These are phyloP conservation scores for Apiotrichum domesticum DNA, from an alignment of 1,284 basidiomycete species.

Conservation along the genomic window DNA sequence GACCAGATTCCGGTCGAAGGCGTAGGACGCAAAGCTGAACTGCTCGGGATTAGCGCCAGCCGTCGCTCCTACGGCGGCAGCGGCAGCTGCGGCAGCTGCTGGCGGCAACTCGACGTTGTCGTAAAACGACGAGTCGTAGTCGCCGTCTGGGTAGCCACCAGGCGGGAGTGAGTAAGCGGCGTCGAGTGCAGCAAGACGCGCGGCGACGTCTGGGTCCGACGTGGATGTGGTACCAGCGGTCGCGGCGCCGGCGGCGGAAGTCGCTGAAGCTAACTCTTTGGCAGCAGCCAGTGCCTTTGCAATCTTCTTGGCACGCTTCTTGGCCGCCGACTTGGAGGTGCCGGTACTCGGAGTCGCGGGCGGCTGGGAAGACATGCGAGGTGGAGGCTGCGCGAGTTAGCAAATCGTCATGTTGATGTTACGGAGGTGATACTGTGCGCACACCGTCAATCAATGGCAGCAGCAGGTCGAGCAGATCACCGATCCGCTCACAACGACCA, in stretches of 20 bases:
- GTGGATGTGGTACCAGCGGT: background rate
- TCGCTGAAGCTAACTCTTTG: background rate
- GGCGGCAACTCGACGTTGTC: constrained; percentile 23
- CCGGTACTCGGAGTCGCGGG: constrained; percentile 26
- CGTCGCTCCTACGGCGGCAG: background rate
- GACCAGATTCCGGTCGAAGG: constrained; percentile 10
- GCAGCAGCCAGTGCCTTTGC: constrained; percentile 24
- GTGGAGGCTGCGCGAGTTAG: constrained; percentile 15
- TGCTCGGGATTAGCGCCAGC: constrained; percentile 7
- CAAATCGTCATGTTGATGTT: too few relatives aligned
- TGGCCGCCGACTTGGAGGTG: constrained; percentile 44
- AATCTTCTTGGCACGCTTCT: constrained; percentile 45
- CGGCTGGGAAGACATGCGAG: constrained; percentile 35
- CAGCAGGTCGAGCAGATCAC: too few relatives aligned
- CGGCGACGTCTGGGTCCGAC: background rate
- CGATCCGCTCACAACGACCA: too few relatives aligned
- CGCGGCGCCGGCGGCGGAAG: constrained; percentile 1
- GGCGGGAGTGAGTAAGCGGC: constrained; percentile 3
- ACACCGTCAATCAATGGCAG: too few relatives aligned
- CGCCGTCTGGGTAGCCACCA: constrained; percentile 17
- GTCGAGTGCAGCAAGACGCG: background rate
- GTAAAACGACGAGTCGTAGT: constrained; percentile 30
- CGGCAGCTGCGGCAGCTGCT: constrained; percentile 1
- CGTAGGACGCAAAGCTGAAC: constrained; percentile 18
- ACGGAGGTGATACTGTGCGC: too few relatives aligned